These are phyloP conservation scores for Prunus persica DNA, from an alignment of 306 rosid species.

Conservation along the genomic window DNA sequence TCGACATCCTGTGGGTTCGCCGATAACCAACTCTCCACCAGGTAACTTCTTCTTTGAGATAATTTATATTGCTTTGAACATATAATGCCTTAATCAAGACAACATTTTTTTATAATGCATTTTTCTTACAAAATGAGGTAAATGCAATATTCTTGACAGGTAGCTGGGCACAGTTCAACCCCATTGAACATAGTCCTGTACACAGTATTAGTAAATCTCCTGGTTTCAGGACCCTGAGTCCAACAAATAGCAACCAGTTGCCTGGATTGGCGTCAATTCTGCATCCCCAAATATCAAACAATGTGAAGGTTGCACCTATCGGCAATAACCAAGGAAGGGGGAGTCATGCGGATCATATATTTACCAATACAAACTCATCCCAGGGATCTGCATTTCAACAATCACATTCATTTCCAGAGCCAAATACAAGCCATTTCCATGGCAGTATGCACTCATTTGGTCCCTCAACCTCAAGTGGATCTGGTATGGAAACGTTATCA, in stretches of 20 bases:
- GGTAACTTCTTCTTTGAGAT: conserved; percentile 42
- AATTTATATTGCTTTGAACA: conserved; percentile 1
- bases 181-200: conserved; percentile 64
- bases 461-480: conserved; percentile 54
- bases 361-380: conserved; percentile 40
- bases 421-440: conserved; percentile 48
- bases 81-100: conserved; percentile 7
- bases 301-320: conserved; percentile 71
- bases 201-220: conserved; percentile 64
- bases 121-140: conserved; percentile 15
- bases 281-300: conserved; percentile 56
- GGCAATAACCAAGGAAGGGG: conserved; percentile 71
- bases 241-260: conserved; percentile 55
- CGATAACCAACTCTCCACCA: conserved; percentile 81
- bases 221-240: conserved; percentile 51
- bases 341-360: conserved; percentile 45
- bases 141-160: conserved; percentile 40
- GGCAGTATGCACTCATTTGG: conserved; percentile 55
- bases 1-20: conserved; percentile 74
- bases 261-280: conserved; percentile 81
- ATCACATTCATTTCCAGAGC: conserved; percentile 66
- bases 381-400: conserved; percentile 62
- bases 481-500: conserved; percentile 71
- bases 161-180: conserved; percentile 76
- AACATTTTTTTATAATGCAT: neutral